These are phyloP conservation scores for Jaenimonas drosophilae DNA, from an alignment of 208 protist species.

Conservation along the genomic window DNA sequence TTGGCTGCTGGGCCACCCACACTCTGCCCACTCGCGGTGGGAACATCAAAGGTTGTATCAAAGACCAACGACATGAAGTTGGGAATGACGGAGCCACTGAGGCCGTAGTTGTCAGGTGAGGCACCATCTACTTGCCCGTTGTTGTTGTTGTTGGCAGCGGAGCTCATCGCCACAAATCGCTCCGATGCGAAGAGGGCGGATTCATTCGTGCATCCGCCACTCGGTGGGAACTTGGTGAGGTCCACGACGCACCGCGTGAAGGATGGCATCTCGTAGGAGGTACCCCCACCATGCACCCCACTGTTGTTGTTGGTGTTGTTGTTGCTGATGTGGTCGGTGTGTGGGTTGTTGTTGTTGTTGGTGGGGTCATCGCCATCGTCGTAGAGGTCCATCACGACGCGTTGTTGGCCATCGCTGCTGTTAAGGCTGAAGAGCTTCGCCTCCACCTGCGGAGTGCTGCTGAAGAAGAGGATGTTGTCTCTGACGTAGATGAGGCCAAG, in stretches of 20 bases:
- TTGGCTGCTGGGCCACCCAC: too few species aligned
- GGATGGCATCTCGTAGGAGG: conserved; percentile 22
- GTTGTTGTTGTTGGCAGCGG: too few species aligned
- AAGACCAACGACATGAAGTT: too few species aligned
- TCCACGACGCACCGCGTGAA: conserved; percentile 20
- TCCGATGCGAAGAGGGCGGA: too few species aligned
- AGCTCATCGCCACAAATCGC: too few species aligned
- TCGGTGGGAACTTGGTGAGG: conserved; percentile 2
- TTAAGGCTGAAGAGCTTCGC: conserved; percentile 31
- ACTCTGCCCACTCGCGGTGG: too few species aligned
- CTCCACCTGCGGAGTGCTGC: conserved; percentile 32
- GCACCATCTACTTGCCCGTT: too few species aligned
- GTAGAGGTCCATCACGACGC: conserved; percentile 15
- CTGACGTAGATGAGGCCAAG: conserved; percentile 48
- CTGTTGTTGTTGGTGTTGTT: conserved; percentile 1
- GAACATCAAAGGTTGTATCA: too few species aligned
- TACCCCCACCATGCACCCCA: not conserved
- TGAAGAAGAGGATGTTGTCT: conserved; percentile 37
- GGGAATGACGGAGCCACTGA: too few species aligned
- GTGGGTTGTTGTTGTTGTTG: conserved; percentile 3
- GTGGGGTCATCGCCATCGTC: conserved; percentile 4
- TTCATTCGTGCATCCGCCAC: too few species aligned
- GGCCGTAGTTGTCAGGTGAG: too few species aligned
- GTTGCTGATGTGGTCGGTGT: not conserved
- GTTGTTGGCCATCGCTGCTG: conserved; percentile 1